Evolutionary conservation across 2,329 filamentous ascomycete genomes (phyloP), one percentile per base, ranked within the genome.

Genomic region (Westerdykella ornata): DNA sequence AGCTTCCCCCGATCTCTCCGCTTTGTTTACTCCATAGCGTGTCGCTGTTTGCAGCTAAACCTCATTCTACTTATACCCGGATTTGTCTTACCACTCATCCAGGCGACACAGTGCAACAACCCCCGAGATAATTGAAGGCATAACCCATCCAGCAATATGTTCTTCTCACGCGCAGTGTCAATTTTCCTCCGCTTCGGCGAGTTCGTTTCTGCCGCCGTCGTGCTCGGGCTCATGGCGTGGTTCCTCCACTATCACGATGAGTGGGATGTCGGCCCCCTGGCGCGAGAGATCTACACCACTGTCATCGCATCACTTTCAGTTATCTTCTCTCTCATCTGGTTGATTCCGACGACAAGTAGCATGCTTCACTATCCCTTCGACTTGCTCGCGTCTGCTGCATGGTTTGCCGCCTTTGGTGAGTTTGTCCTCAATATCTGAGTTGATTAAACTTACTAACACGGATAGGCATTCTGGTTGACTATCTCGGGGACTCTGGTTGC

Each of bases 361-460:
- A 86, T 88, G 64, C 73, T 81, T 46, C 75, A 82, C 64, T 89
- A 82, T 75, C 82, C 81, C 0, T 69, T 81, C 52, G 85, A 90
- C 57, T 54, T 88, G 18, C 50, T 88, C 54, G 70, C 88, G 51
- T 82, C 80, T 34, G 66, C 82, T 41, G 72, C 77, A 37, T 88
- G 83, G 83, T 87, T 85, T 57, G 75, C 77, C 18, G 72, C 74
- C 2, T 87, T 86, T 53, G 82, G 80, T 29, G 70, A 85, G 12
- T 67, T 84, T 5, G 82, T 40, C 70, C 81, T 57, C 74, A 77
- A 67, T 11, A 8, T 9, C 69, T 13, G 12, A 3, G 30, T 5
- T 73, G 71, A 4, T 5, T 17, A n/a, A 8, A 30, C 2, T 15
- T 33, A 31, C 20, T 33, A 18, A 73, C 3, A 86, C 85, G 52